These are phyloP conservation scores for Aurifilum marmelostoma DNA, from an alignment of 2,329 filamentous ascomycete species.

Conservation along the genomic window DNA sequence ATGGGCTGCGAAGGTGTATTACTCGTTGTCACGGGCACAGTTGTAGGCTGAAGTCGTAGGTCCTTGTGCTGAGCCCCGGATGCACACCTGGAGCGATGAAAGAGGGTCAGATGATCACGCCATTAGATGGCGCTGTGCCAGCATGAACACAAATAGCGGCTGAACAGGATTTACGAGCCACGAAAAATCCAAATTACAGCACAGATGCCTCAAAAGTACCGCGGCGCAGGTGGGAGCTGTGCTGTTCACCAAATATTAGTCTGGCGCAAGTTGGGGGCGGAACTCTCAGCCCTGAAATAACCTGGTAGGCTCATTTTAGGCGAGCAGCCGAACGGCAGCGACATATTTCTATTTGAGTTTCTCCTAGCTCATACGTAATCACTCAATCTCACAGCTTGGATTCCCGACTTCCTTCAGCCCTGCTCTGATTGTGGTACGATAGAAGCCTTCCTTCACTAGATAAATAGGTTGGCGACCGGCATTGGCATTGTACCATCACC, in stretches of 20 bases:
- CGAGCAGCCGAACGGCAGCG: not conserved
- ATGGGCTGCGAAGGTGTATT: not conserved
- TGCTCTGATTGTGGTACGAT: not conserved
- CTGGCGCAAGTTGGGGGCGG: constrained; percentile 6
- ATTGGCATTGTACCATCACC: not conserved
- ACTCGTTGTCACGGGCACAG: not conserved
- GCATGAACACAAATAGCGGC: constrained; percentile 5
- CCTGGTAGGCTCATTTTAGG: not conserved
- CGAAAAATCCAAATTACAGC: too few relatives aligned
- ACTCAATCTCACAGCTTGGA: not conserved
- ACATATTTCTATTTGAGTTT: not conserved
- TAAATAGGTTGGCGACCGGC: not conserved
- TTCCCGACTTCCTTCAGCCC: not conserved
- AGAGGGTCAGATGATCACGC: not conserved
- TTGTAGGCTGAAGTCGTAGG: not conserved
- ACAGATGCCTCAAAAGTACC: not conserved
- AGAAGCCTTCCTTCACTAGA: not conserved
- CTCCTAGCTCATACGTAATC: not conserved
- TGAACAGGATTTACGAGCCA: not conserved
- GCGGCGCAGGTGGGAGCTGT: not conserved
- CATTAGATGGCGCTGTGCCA: not conserved
- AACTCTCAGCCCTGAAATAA: not conserved
- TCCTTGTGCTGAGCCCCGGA: not conserved
- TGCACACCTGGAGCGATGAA: not conserved
- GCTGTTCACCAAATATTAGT: not conserved